Conservation (phyloP, 2,329 filamentous ascomycete genomes). For the Stromatinia cepivora region DNA sequence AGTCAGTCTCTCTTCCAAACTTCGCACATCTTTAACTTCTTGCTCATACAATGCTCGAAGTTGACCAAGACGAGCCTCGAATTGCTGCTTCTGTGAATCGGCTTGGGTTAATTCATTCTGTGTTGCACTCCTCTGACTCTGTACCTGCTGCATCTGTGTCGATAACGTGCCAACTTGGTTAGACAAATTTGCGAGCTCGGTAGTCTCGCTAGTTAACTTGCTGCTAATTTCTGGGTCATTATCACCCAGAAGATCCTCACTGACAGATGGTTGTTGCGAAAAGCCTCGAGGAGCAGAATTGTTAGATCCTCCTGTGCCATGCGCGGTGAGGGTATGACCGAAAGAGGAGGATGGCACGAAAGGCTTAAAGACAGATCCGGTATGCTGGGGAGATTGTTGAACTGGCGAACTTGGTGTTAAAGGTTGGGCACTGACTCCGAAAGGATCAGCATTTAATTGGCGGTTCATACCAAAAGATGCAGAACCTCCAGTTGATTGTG, state of each 20-base stretch:
- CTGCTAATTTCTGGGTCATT: constrained; percentile 85
- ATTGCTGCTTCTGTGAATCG: constrained; percentile 85
- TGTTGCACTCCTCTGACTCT: constrained; percentile 73
- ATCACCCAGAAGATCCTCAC: constrained; percentile 88
- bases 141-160: constrained; percentile 92
- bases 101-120: constrained; percentile 82
- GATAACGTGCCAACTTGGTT: constrained; percentile 91
- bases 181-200: constrained; percentile 91
- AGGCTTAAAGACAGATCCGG: constrained; percentile 67
- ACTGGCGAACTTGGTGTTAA: constrained; percentile 37
- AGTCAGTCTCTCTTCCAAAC: constrained; percentile 79
- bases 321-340: constrained; percentile 76
- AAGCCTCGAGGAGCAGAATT: constrained; percentile 47
- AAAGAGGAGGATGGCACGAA: constrained; percentile 93
- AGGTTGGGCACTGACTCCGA: constrained; percentile 43
- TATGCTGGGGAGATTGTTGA: constrained; percentile 36
- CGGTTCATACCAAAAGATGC: constrained; percentile 53
- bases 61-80: constrained; percentile 84
- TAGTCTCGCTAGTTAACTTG: constrained; percentile 83
- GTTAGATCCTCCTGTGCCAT: constrained; percentile 63
- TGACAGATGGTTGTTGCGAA: constrained; percentile 49
- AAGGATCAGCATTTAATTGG: constrained; percentile 41
- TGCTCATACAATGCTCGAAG: constrained; percentile 88
- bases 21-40: constrained; percentile 82
- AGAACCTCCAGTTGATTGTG: constrained; percentile 75